Evolutionary conservation across 768 basidiomycete genomes (phyloP).

Genomic region (Suillus plorans): DNA sequence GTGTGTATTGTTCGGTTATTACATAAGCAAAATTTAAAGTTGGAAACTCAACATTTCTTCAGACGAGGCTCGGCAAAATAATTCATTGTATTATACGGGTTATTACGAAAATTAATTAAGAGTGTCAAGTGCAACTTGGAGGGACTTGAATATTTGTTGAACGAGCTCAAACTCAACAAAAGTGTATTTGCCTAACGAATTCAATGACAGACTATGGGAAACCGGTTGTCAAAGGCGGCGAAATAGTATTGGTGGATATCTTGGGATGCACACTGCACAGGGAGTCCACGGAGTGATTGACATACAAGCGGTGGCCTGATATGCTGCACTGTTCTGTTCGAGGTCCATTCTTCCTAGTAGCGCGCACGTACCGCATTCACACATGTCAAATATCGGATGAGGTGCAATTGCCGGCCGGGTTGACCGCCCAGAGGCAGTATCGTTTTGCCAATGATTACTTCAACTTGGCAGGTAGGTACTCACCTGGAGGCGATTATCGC

Average conservation of each 20-base stretch:
- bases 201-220: not conserved
- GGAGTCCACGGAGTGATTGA: not conserved
- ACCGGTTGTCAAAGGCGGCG: not conserved
- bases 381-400: not conserved
- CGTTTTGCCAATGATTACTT: not conserved
- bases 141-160: no score
- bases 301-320: not conserved
- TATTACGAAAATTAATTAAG: not conserved
- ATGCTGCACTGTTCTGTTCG: not conserved
- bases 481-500: not conserved
- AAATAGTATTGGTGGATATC: not conserved
- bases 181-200: no score
- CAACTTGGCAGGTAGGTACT: not conserved
- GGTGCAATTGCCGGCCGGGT: not conserved
- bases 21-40: not conserved
- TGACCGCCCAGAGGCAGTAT: not conserved
- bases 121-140: not conserved
- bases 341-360: not conserved
- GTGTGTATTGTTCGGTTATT: not conserved
- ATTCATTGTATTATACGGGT: not conserved
- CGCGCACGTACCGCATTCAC: not conserved
- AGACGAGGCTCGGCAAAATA: not conserved
- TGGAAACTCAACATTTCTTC: constrained; percentile 1
- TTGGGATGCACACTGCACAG: not conserved
- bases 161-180: not conserved